Base-by-base conservation (phyloP, 2,329 filamentous ascomycete species). In the Beauveria brongniartii region DNA sequence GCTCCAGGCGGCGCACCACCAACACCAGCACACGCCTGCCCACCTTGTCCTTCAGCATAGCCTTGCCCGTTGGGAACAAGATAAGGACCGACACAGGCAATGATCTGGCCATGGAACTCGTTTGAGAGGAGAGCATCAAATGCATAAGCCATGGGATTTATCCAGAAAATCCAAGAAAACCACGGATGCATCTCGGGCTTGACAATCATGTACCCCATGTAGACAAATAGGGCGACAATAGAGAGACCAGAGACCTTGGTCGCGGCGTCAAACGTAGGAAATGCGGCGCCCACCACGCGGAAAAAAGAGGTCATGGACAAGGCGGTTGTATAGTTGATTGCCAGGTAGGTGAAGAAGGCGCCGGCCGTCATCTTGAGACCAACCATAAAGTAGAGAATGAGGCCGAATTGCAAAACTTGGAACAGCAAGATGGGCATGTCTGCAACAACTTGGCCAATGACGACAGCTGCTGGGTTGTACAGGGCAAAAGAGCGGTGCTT, bases 381-480 rank as follows among this genome's bases (percentile, higher is more conserved):
- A 7, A 24, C 22, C 47, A 50, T 50, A 6, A 28, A 50, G 16
- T 34, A 34, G 10, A 34, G 30, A 5, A 34, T 34, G 30, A 34
- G 30, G 30, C 30, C 30, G 30, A 34, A 34, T 34, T 34, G 30
- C 30, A 3, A 34, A 14, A 34, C 30, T 34, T 34, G 30, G 4
- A 34, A 34, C 30, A 34, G 30, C 30, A 34, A 12, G 30, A 34
- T 3, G 3, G 30, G 30, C 10, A 34, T 5, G 10, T 46, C 43
- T 22, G 43, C 43, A 12, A 46, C n/a, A 3, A 46, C 43, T 46
- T 46, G 43, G 5, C 20, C 46, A 24, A 50, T 90, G 75, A 92
- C 92, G 76, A 93, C n/a, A 18, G 54, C 54, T 3, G 37, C 54
- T 10, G 54, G 37, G 24, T 56, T n/a, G 10, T 43, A 43, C 12